phyloP scores from a whole-genome alignment of 2,329 filamentous ascomycete genomes.

The Penicillium sp. region DNA sequence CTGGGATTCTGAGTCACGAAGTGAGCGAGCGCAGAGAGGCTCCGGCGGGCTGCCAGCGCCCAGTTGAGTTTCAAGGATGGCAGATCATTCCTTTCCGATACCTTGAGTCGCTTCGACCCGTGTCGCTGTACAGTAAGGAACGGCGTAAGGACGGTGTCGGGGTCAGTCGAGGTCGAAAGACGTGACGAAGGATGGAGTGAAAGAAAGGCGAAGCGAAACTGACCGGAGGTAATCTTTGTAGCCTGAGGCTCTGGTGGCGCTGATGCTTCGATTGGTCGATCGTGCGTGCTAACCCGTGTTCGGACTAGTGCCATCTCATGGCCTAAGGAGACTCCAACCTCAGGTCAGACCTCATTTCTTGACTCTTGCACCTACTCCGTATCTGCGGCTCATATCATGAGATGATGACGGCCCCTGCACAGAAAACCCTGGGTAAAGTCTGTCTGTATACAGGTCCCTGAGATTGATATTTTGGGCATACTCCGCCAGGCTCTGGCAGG shows the following conservation, averaged over 20 bases:
- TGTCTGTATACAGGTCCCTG: not conserved
- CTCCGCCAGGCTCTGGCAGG: too few species aligned
- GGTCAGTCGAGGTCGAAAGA: not conserved
- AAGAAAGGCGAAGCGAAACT: conserved; percentile 7
- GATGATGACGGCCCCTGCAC: not conserved
- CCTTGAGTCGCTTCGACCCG: not conserved
- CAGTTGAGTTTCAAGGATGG: conserved; percentile 18
- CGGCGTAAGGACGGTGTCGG: not conserved
- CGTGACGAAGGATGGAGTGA: not conserved
- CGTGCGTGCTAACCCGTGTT: not conserved
- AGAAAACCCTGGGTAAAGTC: not conserved
- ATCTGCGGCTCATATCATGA: not conserved
- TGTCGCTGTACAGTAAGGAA: not conserved
- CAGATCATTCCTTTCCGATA: conserved; percentile 11
- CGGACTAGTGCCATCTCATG: conserved; percentile 1
- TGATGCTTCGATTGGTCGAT: not conserved
- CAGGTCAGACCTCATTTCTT: not conserved
- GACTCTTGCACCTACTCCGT: not conserved
- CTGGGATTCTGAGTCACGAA: conserved; percentile 1
- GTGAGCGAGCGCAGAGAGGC: conserved; percentile 17
- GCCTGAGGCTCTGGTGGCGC: conserved; percentile 33
- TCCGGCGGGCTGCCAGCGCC: conserved; percentile 29
- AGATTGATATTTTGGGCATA: too few species aligned
- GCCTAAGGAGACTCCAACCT: not conserved
- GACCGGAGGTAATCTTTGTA: conserved; percentile 4